A percentile compares a stretch with the other conserved stretches of the same genome.
phyloP scores from a whole-genome alignment of 345 rosid genomes.

The Hevea brasiliensis region DNA sequence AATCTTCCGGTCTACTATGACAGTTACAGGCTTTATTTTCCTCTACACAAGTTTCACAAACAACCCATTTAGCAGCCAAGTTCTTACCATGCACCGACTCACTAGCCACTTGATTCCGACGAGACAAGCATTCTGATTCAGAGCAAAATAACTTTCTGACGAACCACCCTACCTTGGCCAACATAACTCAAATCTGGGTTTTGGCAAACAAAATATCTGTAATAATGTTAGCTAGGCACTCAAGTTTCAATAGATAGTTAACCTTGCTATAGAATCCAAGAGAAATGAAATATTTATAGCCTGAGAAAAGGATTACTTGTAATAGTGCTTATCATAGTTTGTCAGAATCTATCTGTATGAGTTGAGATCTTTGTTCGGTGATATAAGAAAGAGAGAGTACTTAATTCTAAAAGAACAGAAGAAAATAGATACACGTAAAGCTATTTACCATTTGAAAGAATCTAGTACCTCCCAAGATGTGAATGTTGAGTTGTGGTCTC shows the following conservation, averaged over 20 bases:
- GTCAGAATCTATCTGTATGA: not conserved
- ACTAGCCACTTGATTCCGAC: constrained; percentile 26
- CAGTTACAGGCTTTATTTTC: constrained; percentile 35
- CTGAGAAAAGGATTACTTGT: not conserved
- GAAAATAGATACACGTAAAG: not conserved
- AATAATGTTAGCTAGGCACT: no score
- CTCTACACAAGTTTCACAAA: constrained; percentile 43
- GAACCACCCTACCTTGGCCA: constrained; percentile 11
- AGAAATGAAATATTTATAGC: not conserved
- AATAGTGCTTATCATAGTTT: not conserved
- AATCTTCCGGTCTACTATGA: not conserved
- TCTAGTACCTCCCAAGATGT: not conserved
- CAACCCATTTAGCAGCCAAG: constrained; percentile 10
- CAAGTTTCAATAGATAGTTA: no score
- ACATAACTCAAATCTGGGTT: not conserved
- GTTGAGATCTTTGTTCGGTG: not conserved
- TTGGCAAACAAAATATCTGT: not conserved
- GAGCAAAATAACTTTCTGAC: constrained; percentile 11
- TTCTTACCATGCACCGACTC: constrained; percentile 31
- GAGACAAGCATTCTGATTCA: constrained; percentile 14
- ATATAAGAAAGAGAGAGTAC: no score
- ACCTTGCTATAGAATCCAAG: not conserved
- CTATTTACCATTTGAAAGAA: not conserved
- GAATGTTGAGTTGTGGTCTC: not conserved
- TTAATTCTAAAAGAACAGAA: not conserved